phyloP scores from a whole-genome alignment of 768 basidiomycete genomes.

The Auricularia sp. region DNA sequence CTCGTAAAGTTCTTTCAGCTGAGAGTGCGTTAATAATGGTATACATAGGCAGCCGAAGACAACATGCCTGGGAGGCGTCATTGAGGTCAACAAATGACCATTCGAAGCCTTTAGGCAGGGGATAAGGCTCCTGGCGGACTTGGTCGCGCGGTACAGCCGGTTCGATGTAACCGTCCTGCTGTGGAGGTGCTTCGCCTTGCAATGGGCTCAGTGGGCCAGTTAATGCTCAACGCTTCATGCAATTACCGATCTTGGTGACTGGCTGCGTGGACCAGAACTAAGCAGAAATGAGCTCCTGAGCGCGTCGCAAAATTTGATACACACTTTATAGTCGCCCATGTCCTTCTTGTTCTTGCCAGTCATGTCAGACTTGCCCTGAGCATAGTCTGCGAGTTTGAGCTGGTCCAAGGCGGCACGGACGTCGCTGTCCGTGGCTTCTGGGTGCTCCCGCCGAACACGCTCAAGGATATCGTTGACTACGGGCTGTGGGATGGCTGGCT shows the following conservation, averaged over 20 bases:
- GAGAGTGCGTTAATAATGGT: background rate
- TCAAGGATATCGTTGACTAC: constrained; percentile 60
- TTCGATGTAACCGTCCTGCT: constrained; percentile 84
- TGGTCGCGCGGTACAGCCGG: constrained; percentile 63
- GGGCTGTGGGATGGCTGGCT: constrained; percentile 47
- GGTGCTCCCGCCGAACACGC: constrained; percentile 40
- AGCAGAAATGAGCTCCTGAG: background rate
- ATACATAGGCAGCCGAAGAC: background rate
- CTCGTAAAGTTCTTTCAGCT: constrained; percentile 89
- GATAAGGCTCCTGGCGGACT: constrained; percentile 80
- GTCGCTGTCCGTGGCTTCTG: constrained; percentile 50
- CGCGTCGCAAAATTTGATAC: constrained; percentile 7
- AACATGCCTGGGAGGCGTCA: constrained; percentile 58
- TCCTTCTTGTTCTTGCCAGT: constrained; percentile 72
- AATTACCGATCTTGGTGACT: constrained; percentile 74
- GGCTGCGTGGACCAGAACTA: constrained; percentile 98
- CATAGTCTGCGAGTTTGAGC: constrained; percentile 74
- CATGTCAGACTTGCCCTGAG: constrained; percentile 70
- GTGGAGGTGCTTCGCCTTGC: constrained; percentile 51
- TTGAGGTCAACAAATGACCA: constrained; percentile 80
- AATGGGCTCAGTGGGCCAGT: background rate
- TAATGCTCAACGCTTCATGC: constrained; percentile 2
- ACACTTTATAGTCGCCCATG: constrained; percentile 81
- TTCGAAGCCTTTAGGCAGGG: constrained; percentile 84
- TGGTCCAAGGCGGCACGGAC: constrained; percentile 63